phyloP scores from a whole-genome alignment of 192 early-diverging fungal genomes.

The Tieghemiomyces parasiticus region DNA sequence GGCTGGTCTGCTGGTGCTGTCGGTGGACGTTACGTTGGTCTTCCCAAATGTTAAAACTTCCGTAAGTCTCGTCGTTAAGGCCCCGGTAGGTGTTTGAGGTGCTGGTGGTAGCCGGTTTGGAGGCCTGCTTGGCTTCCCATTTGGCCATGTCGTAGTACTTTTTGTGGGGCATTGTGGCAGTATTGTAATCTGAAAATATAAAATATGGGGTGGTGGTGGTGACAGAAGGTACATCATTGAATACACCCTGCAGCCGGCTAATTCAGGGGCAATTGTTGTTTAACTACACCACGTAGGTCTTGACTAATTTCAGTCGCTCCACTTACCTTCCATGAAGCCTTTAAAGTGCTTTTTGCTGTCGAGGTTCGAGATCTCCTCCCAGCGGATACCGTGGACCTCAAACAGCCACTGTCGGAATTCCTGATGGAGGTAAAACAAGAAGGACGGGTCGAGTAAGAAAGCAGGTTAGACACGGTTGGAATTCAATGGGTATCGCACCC shows the following conservation, averaged over 20 bases:
- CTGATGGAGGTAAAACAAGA: constrained; percentile 16
- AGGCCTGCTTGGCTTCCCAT: constrained; percentile 31
- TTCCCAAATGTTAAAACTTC: constrained; percentile 24
- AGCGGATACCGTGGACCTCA: constrained; percentile 30
- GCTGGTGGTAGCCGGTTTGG: constrained; percentile 13
- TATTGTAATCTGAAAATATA: constrained; percentile 29
- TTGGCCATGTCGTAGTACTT: constrained; percentile 36
- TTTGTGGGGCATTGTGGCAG: constrained; percentile 42
- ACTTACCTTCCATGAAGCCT: constrained; percentile 36
- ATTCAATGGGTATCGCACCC: background rate
- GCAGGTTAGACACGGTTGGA: background rate
- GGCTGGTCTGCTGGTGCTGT: constrained; percentile 13
- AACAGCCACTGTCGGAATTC: constrained; percentile 42
- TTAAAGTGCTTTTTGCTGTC: constrained; percentile 35
- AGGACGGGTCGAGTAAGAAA: background rate
- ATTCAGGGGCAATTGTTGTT: too few species aligned
- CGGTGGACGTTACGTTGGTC: constrained; percentile 34
- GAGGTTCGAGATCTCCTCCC: constrained; percentile 28
- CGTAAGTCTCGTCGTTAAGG: background rate
- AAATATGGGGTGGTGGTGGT: too few species aligned
- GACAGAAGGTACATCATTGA: too few species aligned
- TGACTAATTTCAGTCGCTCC: too few species aligned
- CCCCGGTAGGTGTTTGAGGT: background rate
- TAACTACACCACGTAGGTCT: too few species aligned
- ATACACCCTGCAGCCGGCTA: too few species aligned